phyloP scores from a whole-genome alignment of 2,329 filamentous ascomycete genomes.

The Xylariales sp. region DNA sequence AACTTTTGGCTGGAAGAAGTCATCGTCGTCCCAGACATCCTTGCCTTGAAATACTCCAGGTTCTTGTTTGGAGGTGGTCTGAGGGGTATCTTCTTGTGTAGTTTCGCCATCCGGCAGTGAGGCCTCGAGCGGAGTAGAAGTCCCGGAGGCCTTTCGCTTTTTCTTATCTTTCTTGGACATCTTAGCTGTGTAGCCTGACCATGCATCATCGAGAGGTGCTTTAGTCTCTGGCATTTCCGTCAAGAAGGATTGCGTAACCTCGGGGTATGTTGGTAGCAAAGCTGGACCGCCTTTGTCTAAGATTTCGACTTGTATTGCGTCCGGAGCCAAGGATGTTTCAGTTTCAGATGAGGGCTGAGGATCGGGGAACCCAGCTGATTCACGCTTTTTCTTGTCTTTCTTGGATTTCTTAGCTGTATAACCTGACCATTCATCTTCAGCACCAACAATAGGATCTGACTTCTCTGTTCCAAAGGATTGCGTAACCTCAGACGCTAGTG shows the following conservation, averaged over 20 bases:
- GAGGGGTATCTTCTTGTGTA: slow-evolving; percentile 7
- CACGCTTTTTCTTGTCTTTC: slow-evolving; percentile 13
- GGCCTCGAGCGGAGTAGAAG: slow-evolving; percentile 15
- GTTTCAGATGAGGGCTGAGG: too few species aligned
- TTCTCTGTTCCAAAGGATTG: background rate
- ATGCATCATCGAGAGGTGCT: too few species aligned
- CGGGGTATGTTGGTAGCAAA: too few species aligned
- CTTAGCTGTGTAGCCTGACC: slow-evolving; percentile 18
- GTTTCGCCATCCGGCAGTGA: background rate
- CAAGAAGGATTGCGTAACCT: slow-evolving; percentile 15
- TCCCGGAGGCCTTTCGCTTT: slow-evolving; percentile 7
- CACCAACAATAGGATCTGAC: background rate
- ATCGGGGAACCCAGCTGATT: slow-evolving; percentile 7
- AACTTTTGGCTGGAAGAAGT: slow-evolving; percentile 21
- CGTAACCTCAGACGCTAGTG: slow-evolving; percentile 9
- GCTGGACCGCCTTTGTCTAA: too few species aligned
- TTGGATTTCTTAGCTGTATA: slow-evolving; percentile 23
- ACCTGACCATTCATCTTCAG: slow-evolving; percentile 5
- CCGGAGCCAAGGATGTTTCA: slow-evolving; percentile 16
- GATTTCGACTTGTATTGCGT: too few species aligned
- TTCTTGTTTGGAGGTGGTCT: slow-evolving; percentile 16
- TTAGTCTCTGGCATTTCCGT: too few species aligned
- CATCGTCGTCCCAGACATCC: slow-evolving; percentile 21
- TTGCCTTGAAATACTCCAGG: slow-evolving; percentile 20
- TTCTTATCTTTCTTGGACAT: slow-evolving; percentile 19